These are phyloP conservation scores for Cymodocea nodosa DNA, from an alignment of 116 monocot species.

Conservation along the genomic window DNA sequence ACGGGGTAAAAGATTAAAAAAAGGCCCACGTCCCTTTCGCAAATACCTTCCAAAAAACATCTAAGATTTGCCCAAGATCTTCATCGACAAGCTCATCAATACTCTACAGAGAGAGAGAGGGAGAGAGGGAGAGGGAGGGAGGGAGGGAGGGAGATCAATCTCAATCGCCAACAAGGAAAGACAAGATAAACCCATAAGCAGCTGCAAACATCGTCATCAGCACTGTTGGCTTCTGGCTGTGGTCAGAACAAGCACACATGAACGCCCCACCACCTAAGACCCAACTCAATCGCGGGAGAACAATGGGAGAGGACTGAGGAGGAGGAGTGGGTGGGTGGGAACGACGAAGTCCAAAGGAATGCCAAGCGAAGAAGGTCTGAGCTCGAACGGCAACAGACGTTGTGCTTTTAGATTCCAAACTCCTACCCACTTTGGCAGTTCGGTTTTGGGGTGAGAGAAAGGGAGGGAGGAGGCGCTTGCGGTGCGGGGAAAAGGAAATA, in stretches of 20 bases:
- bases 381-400: not conserved
- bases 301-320: not conserved
- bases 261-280: not conserved
- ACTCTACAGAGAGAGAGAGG: not conserved
- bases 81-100: not conserved
- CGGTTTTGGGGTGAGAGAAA: not conserved
- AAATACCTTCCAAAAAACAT: not conserved
- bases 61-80: slow-evolving; percentile 11
- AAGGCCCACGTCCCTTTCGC: not conserved
- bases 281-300: too few species aligned
- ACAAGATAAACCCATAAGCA: not conserved
- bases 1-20: not conserved
- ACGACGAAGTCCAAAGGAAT: not conserved
- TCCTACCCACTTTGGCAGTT: not conserved
- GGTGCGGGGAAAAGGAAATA: too few species aligned
- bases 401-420: not conserved
- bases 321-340: not conserved
- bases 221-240: not conserved
- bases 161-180: not conserved
- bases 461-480: not conserved
- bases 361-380: not conserved
- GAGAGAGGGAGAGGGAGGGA: too few species aligned
- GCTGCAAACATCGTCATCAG: not conserved
- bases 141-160: not conserved
- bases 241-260: not conserved